Percentiles rank a stretch among this genome's conserved stretches.
Conservation (phyloP, 805 yeast species). For the Yarrowia hollandica region DNA sequence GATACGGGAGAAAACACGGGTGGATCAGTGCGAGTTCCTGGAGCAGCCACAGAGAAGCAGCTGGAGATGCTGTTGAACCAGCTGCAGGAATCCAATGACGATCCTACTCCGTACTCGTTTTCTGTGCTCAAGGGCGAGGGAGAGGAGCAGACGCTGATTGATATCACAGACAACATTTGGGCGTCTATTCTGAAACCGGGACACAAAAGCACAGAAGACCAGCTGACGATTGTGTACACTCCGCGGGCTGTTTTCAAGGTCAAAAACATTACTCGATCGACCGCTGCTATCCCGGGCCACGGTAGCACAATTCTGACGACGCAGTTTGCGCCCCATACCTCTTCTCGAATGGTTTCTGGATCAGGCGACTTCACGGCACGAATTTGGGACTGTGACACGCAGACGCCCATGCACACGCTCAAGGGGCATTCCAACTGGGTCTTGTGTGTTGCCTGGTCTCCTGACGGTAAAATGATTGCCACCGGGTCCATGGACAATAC, state of each 20-base stretch:
- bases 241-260: constrained; percentile 96
- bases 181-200: constrained; percentile 83
- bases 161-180: constrained; percentile 76
- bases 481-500: constrained; percentile 96
- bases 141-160: constrained; percentile 51
- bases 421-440: constrained; percentile 93
- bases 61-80: constrained; percentile 85
- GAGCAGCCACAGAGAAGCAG: constrained; percentile 78
- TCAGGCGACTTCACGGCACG: constrained; percentile 96
- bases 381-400: constrained; percentile 95
- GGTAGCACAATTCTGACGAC: constrained; percentile 90
- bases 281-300: constrained; percentile 93
- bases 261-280: constrained; percentile 82
- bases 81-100: constrained; percentile 54
- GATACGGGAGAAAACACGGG: constrained; percentile 88
- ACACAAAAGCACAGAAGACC: constrained; percentile 86
- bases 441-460: constrained; percentile 85
- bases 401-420: constrained; percentile 80
- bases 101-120: constrained; percentile 88
- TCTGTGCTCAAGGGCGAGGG: constrained; percentile 52
- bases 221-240: constrained; percentile 83
- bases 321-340: constrained; percentile 88
- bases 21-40: constrained; percentile 87
- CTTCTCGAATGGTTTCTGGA: constrained; percentile 86
- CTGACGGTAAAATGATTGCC: constrained; percentile 86